A percentile compares a stretch with the other conserved stretches of the same genome.
Conservation (phyloP, 1,284 basidiomycete species). For the Ceratobasidium sp. region DNA sequence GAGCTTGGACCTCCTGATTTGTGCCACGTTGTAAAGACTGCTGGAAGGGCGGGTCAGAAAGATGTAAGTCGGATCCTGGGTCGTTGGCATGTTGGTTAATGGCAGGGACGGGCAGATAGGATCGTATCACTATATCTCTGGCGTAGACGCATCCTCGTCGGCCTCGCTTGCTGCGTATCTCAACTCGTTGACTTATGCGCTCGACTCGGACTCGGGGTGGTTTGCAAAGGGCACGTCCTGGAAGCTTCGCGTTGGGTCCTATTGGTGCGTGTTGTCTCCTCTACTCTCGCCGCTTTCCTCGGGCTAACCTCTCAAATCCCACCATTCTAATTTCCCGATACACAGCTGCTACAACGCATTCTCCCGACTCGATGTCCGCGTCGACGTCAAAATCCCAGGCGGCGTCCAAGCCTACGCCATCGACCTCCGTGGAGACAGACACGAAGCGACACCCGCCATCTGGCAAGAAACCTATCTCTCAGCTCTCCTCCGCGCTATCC, state of each 20-base stretch:
- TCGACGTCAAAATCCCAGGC: constrained; percentile 98
- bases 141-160: constrained; percentile 96
- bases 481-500: constrained; percentile 88
- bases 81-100: not conserved
- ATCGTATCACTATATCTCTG: constrained; percentile 95
- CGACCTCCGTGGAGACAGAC: constrained; percentile 94
- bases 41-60: constrained; percentile 83
- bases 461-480: constrained; percentile 99
- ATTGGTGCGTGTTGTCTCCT: constrained; percentile 75
- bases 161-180: constrained; percentile 98
- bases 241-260: constrained; percentile 95
- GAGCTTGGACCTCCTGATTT: constrained; percentile 98
- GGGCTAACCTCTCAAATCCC: not conserved
- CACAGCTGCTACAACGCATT: constrained; percentile 97
- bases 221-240: constrained; percentile 89
- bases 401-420: constrained; percentile 96
- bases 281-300: not conserved
- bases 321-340: not conserved
- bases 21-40: constrained; percentile 95
- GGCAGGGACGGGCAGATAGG: constrained; percentile 71
- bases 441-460: constrained; percentile 91
- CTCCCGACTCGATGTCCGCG: constrained; percentile 94
- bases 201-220: constrained; percentile 94
- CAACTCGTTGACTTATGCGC: constrained; percentile 95
- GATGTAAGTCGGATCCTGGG: constrained; percentile 73